These are phyloP conservation scores for Vitis hybrid DNA, from an alignment of 177 flowering plant genomes.

Conservation along the genomic window DNA sequence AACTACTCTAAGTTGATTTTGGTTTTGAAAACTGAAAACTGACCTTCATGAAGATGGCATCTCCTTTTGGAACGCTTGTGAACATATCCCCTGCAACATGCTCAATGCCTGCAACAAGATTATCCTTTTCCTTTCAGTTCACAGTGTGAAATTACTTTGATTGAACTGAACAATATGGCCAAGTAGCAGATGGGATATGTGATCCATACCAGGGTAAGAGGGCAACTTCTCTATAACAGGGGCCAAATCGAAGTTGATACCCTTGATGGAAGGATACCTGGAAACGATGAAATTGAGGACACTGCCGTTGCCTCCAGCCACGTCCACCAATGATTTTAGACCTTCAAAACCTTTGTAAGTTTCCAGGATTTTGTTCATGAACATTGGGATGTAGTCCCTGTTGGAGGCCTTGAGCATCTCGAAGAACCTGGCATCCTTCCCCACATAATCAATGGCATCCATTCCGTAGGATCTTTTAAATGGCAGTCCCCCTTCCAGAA, in stretches of 20 bases:
- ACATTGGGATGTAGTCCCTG: constrained; percentile 15
- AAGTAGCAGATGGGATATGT: too few relatives aligned
- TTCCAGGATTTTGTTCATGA: constrained; percentile 26
- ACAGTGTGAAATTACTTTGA: too few relatives aligned
- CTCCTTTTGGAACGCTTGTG: constrained; percentile 34
- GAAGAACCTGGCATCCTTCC: constrained; percentile 22
- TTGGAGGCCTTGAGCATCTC: constrained; percentile 20
- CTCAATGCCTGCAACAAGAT: constrained; percentile 22
- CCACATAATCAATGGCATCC: constrained; percentile 19
- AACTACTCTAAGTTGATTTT: not conserved
- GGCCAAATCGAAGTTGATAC: constrained; percentile 29
- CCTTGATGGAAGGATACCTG: constrained; percentile 26
- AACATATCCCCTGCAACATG: constrained; percentile 44
- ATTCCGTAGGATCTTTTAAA: constrained; percentile 34
- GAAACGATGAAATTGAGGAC: constrained; percentile 26
- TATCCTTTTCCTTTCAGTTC: too few relatives aligned
- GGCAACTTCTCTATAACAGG: constrained; percentile 19
- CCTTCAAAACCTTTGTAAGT: constrained; percentile 35
- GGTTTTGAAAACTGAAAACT: not conserved
- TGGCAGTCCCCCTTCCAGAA: constrained; percentile 28
- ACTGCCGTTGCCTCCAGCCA: constrained; percentile 35
- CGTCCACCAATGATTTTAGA: constrained; percentile 30
- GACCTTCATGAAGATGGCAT: constrained; percentile 49
- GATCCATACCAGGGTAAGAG: constrained; percentile 16
- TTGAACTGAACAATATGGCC: too few relatives aligned